phyloP scores from a whole-genome alignment of 805 yeast species.

The Lipomyces orientalis region DNA sequence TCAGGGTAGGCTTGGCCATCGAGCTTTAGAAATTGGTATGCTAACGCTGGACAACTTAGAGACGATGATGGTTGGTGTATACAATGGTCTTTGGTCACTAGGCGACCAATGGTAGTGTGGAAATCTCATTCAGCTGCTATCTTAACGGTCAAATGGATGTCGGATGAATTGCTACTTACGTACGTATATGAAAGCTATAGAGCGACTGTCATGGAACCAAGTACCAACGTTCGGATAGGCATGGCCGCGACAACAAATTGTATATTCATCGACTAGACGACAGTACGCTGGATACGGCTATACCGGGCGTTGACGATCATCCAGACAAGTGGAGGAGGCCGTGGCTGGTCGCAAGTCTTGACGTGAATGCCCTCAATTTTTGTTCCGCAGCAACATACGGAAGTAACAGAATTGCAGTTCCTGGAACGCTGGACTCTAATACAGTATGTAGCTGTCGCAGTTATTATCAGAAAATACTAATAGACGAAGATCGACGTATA shows the following conservation, averaged over 20 bases:
- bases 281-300: slow-evolving; percentile 54
- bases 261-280: slow-evolving; percentile 44
- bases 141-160: slow-evolving; percentile 54
- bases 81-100: slow-evolving; percentile 66
- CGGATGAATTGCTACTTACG: slow-evolving; percentile 48
- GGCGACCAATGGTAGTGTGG: slow-evolving; percentile 65
- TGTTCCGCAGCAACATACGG: slow-evolving; percentile 60
- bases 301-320: slow-evolving; percentile 39
- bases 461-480: background rate
- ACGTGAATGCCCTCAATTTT: slow-evolving; percentile 76
- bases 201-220: slow-evolving; percentile 39
- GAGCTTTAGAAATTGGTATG: background rate
- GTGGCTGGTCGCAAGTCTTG: slow-evolving; percentile 51
- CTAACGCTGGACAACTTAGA: slow-evolving; percentile 9
- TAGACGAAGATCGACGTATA: slow-evolving; percentile 57
- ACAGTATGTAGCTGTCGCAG: slow-evolving; percentile 46
- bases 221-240: slow-evolving; percentile 52
- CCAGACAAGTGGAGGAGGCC: slow-evolving; percentile 41
- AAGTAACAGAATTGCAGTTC: slow-evolving; percentile 56
- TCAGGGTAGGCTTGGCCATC: slow-evolving; percentile 21
- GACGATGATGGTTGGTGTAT: slow-evolving; percentile 68
- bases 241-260: slow-evolving; percentile 66
- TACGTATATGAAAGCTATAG: slow-evolving; percentile 8
- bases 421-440: slow-evolving; percentile 68
- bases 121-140: slow-evolving; percentile 62